Evolutionary conservation across 75 land plant species (phyloP), one percentile per base, ranked within the genome.

Genomic region (Sequoiadendron giganteum): DNA sequence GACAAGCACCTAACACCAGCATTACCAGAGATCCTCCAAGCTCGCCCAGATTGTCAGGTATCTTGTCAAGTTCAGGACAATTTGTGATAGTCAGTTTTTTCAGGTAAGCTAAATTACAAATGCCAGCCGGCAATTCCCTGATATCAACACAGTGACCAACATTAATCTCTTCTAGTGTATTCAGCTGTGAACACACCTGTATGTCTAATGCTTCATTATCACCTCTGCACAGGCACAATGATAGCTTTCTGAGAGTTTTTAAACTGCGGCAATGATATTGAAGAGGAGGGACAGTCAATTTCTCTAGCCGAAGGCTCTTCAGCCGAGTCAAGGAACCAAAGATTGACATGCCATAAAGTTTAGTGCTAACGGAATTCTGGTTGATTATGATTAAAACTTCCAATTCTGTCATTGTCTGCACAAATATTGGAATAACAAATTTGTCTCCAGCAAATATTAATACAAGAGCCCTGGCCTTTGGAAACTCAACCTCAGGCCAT

Each of bases 391-490:
- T 82, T 8, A 82, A 49, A 47, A 82, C 84, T 42, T 82, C 21
- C 11, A 82, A 25, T 47, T 82, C 47, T 21, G 48, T 10, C 84
- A 82, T 82, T 25, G 52, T 82, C 21, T 82, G 84, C 47, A 81
- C 43, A 81, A 81, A 45, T 89, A 86, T 91, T 42, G 83, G 83
- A 82, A 82, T 28, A 45, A n/a, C 47, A n/a, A 0, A 94, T 32
- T 65, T 85, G 15, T 45, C 81, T 21, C 94, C 88, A 13, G 90
- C 88, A 58, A 93, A 93, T 76, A 90, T 94, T 28, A 94, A 86
- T n/a, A 94, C 87, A 52, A 94, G 94, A 36, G 92, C 95, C 88
- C 92, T 91, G 40, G 94, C 91, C 38, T 92, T 90, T 30, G 95
- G 95, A 48, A 92, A 92, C 5, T 88, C 38, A 93, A 94, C 90